phyloP scores from a whole-genome alignment of 257 asterid species.

The Catharanthus roseus region DNA sequence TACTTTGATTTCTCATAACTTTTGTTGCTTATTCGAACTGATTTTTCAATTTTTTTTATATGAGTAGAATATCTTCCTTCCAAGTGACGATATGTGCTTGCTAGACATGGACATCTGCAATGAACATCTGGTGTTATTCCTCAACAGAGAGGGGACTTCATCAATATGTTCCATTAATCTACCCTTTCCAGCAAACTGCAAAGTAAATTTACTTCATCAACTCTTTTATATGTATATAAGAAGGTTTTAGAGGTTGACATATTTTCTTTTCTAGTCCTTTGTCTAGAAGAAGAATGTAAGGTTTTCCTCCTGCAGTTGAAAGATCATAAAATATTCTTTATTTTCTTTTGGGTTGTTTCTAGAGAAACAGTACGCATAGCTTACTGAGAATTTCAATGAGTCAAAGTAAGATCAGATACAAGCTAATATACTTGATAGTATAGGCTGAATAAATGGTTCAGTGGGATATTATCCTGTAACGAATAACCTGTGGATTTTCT shows the following conservation, averaged over 20 bases:
- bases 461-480: background rate
- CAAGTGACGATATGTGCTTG: slow-evolving; percentile 51
- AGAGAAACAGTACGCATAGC: background rate
- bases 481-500: background rate
- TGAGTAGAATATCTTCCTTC: slow-evolving; percentile 51
- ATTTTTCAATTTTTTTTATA: slow-evolving; percentile 6
- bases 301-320: background rate
- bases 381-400: background rate
- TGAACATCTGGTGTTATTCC: slow-evolving; percentile 68
- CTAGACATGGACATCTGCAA: slow-evolving; percentile 87
- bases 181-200: slow-evolving; percentile 32
- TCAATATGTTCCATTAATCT: slow-evolving; percentile 61
- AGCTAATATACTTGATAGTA: background rate
- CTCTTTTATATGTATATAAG: background rate
- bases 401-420: background rate
- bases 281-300: background rate
- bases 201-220: slow-evolving; percentile 36
- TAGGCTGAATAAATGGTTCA: background rate
- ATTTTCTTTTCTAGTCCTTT: background rate
- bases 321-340: background rate
- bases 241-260: background rate
- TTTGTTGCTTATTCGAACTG: background rate
- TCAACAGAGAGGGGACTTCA: slow-evolving; percentile 65
- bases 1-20: background rate
- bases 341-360: background rate